These are phyloP conservation scores for Xylariaceae sp. DNA, from an alignment of 2,329 filamentous ascomycete species.

Conservation along the genomic window DNA sequence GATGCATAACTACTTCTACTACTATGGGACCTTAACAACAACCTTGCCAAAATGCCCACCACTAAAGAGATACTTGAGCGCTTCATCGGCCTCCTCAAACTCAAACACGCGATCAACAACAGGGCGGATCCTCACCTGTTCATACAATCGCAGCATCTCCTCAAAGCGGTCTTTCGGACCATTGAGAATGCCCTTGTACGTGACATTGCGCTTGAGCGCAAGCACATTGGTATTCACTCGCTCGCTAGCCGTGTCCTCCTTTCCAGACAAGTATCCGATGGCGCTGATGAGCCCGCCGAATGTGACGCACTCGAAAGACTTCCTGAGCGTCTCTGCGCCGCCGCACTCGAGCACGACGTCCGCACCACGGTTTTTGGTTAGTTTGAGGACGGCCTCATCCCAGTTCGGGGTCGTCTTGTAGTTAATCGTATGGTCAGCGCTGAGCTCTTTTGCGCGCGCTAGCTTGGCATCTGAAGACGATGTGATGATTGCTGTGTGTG, in stretches of 20 bases:
- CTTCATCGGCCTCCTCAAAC: slow-evolving; percentile 55
- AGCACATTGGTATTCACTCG: slow-evolving; percentile 62
- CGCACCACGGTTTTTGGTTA: slow-evolving; percentile 55
- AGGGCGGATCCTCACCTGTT: slow-evolving; percentile 52
- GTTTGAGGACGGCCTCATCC: slow-evolving; percentile 54
- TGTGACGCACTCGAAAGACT: slow-evolving; percentile 59
- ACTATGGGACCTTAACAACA: slow-evolving; percentile 49
- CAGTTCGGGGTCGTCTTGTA: slow-evolving; percentile 60
- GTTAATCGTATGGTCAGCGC: slow-evolving; percentile 61
- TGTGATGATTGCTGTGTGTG: slow-evolving; percentile 32
- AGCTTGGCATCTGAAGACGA: slow-evolving; percentile 58
- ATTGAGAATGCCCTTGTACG: slow-evolving; percentile 59
- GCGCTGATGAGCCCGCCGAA: slow-evolving; percentile 61
- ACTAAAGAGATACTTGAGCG: slow-evolving; percentile 58
- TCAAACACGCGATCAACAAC: slow-evolving; percentile 56
- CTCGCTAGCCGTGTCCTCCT: slow-evolving; percentile 53
- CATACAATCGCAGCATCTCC: slow-evolving; percentile 59
- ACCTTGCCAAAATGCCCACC: slow-evolving; percentile 66
- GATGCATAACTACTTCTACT: neutral
- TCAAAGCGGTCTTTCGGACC: slow-evolving; percentile 63
- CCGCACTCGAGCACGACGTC: slow-evolving; percentile 64
- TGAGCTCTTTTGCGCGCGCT: slow-evolving; percentile 52
- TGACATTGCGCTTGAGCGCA: slow-evolving; percentile 46
- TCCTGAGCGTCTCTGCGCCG: slow-evolving; percentile 57
- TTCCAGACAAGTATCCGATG: slow-evolving; percentile 51